Base-by-base conservation (phyloP, 805 yeast genomes). In the Saturnispora kantuleensis region DNA sequence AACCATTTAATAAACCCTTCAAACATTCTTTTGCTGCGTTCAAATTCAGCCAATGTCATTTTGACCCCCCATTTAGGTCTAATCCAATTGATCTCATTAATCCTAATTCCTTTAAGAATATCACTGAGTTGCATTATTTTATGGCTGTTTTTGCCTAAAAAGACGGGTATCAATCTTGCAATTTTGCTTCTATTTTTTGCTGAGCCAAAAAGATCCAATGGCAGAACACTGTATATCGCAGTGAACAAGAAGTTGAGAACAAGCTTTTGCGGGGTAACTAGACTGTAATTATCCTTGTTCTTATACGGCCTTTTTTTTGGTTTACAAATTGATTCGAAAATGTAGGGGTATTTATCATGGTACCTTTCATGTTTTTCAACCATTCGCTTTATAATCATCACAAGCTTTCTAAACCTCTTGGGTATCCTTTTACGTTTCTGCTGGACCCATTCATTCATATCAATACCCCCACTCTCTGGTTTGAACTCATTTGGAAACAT, bases 1-100 rank as follows among this genome's bases (percentile, higher is more conserved):
- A 82, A 40, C 95, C 95, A 89, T 1, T 42, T 39, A 1, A 83
- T 26, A 40, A 84, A 76, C 2, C 55, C 50, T 2, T 52, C 45
- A 10, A 79, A 56, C 13, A 73, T 51, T 0, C 44, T 13, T 39
- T 55, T 58, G 3, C 79, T 65, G 47, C 62, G 59, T 1, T 50
- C 41, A 29, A 60, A 63, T 41, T 77, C 83, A 11, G 68, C 69
- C 18, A 60, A 62, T n/a, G 70, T 70, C 62, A 52, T 10, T 56
- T 55, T 17, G 41, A 42, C 21, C 26, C 54, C 46, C 2, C 47
- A 12, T 16, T 37, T 41, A 0, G 64, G 64, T 0, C 74, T 72
- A 1, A 81, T 52, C 94, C 94, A 84, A 0, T 45, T 30, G 2
- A 85, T 68, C 0, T 71, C 73, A 5, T 62, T 65, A 0, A 76